Evolutionary conservation across 2,329 filamentous ascomycete species (phyloP).

Genomic region (Septoria linicola): DNA sequence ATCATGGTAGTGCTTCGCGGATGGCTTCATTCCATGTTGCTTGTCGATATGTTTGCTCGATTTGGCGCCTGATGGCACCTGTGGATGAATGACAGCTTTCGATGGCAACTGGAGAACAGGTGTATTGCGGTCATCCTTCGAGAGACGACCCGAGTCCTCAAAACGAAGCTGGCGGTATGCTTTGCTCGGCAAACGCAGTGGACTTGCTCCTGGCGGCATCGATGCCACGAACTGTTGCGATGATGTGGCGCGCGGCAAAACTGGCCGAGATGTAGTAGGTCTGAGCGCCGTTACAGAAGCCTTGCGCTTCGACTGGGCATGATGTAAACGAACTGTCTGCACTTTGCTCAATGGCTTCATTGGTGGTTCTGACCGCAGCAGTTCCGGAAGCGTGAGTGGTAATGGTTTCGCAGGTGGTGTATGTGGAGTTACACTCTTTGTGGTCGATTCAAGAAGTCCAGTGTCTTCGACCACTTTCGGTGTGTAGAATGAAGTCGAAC

Average conservation of each 20-base stretch:
- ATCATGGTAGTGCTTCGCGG: slow-evolving; percentile 23
- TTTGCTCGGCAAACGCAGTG: background rate
- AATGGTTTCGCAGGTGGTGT: slow-evolving; percentile 10
- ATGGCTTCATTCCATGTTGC: background rate
- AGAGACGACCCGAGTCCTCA: slow-evolving; percentile 5
- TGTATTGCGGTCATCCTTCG: background rate
- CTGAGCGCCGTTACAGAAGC: background rate
- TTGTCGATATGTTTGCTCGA: background rate
- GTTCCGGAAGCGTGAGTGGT: slow-evolving; percentile 17
- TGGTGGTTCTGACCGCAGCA: slow-evolving; percentile 10
- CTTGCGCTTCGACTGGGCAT: background rate
- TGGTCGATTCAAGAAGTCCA: slow-evolving; percentile 20
- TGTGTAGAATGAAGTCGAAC: slow-evolving; percentile 30
- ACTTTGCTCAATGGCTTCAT: slow-evolving; percentile 18
- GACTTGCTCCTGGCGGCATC: background rate
- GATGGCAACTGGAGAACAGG: background rate
- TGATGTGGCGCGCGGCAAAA: background rate
- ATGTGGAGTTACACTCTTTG: slow-evolving; percentile 9
- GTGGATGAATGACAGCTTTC: background rate
- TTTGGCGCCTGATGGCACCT: background rate
- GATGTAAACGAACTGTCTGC: slow-evolving; percentile 14
- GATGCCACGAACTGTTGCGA: background rate
- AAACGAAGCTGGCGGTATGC: slow-evolving; percentile 18
- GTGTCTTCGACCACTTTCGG: slow-evolving; percentile 35
- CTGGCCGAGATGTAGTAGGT: background rate